Base-by-base conservation (phyloP, 345 rosid genomes). In the Salix koriyanagi region DNA sequence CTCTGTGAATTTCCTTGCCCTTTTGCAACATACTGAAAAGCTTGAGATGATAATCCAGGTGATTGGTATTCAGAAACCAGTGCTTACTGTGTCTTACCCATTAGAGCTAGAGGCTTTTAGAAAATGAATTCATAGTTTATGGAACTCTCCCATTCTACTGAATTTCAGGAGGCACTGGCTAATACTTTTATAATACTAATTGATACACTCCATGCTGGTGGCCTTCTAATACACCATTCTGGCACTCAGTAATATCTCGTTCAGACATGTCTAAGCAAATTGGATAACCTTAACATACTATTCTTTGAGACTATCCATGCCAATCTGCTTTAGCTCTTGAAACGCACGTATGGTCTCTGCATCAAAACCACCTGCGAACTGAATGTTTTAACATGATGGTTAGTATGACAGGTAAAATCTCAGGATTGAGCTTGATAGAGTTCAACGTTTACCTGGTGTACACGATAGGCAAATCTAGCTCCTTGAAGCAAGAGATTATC, bases 301-400 rank as follows among this genome's bases (percentile, higher is more conserved):
- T 68, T 77, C 56, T 37, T 70, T 73, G 25, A 56, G 30, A 16
- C 41, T 56, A 54, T 74, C 52, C 72, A 79, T 68, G 48, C 82
- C 78, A 11, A 72, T 73, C 79, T 86, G 85, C 90, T 90, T 93
- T 21, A 96, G 88, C 77, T 88, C 91, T 62, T 91, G 89, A 84
- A 96, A 96, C 67, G 84, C 81, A 14, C 41, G 69, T 70, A 88
- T 70, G 69, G 97, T 76, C 71, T 87, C 90, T n/a, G 75, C 87
- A 60, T 96, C 92, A 83, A 93, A 96, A 32, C 99, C 99, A 10
- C 98, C 97, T 86, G 91, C 94, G 72, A 96, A 91, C 98, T 94
- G 92, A 75, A 83, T 65, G 36, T 39, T 78, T 18, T 12, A 18
- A 10, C 39, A 2, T 65, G 19, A 10, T 61, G 28, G 71, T 85